A percentile compares a stretch with the other conserved stretches of the same genome.
Evolutionary conservation across 129 eudicot genomes (phyloP).

Genomic region (Glebionis coronaria): DNA sequence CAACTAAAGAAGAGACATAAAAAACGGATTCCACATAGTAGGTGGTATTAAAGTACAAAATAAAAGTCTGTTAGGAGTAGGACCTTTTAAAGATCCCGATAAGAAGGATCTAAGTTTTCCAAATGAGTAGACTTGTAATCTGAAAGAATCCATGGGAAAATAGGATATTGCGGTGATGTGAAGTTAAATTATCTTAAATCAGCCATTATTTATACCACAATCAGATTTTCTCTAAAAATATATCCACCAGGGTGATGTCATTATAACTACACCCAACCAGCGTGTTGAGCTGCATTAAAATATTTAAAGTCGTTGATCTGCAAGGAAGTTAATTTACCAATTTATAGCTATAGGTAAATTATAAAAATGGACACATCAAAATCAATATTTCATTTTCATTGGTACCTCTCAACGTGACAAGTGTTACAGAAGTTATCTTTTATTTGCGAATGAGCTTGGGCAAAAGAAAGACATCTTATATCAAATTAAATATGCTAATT

Average conservation of each 20-base stretch:
- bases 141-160: constrained; percentile 95
- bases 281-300: constrained; percentile 93
- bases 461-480: too few species aligned
- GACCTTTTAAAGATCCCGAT: constrained; percentile 93
- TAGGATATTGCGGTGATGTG: constrained; percentile 72
- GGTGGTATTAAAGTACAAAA: background rate
- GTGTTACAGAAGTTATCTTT: constrained; percentile 93
- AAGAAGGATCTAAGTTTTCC: constrained; percentile 76
- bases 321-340: constrained; percentile 21
- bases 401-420: constrained; percentile 98
- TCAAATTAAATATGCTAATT: too few species aligned
- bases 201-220: constrained; percentile 7
- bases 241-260: constrained; percentile 82
- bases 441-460: too few species aligned
- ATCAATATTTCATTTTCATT: constrained; percentile 1
- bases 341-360: background rate
- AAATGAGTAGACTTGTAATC: constrained; percentile 69
- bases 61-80: background rate
- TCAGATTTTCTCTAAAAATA: background rate
- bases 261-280: constrained; percentile 96
- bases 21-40: too few species aligned
- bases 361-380: constrained; percentile 4
- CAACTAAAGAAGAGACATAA: too few species aligned
- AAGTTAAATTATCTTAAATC: constrained; percentile 22
- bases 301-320: constrained; percentile 98